Evolutionary conservation across 2,329 filamentous ascomycete species (phyloP).

Genomic region (Aspergillus sclerotialis): DNA sequence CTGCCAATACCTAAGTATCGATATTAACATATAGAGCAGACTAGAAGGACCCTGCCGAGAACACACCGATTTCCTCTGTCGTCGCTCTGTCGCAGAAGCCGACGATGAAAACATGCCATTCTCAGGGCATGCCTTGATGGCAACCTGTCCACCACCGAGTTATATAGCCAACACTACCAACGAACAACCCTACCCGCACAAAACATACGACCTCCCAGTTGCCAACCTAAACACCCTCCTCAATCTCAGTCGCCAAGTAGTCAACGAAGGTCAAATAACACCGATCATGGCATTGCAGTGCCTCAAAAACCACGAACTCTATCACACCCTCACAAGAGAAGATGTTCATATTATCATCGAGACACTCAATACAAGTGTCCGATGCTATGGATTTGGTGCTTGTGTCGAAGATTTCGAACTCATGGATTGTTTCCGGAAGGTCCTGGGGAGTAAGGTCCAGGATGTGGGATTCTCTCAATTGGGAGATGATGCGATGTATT

Average conservation of each 20-base stretch:
- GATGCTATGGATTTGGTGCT: constrained; percentile 80
- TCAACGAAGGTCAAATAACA: constrained; percentile 76
- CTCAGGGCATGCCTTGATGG: constrained; percentile 90
- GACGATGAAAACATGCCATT: constrained; percentile 55
- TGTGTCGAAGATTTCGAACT: constrained; percentile 62
- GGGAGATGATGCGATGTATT: constrained; percentile 28
- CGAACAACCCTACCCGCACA: constrained; percentile 53
- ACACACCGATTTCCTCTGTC: constrained; percentile 77
- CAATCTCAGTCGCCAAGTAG: constrained; percentile 73
- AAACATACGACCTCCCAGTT: constrained; percentile 73
- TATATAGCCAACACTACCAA: constrained; percentile 49
- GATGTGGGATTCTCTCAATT: constrained; percentile 18
- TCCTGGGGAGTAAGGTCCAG: constrained; percentile 47
- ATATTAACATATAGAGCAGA: constrained; percentile 24
- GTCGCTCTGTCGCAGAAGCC: constrained; percentile 55
- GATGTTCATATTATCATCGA: constrained; percentile 68
- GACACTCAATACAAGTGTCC: constrained; percentile 70
- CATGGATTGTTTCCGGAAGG: constrained; percentile 65
- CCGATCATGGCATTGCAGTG: constrained; percentile 93
- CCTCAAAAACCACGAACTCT: constrained; percentile 64
- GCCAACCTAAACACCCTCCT: constrained; percentile 73
- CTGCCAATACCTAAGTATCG: neutral
- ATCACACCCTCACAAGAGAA: constrained; percentile 56
- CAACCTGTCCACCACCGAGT: constrained; percentile 71
- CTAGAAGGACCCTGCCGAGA: constrained; percentile 48